phyloP scores from a whole-genome alignment of 106 monocot species.

The Apostasia ramifera region DNA sequence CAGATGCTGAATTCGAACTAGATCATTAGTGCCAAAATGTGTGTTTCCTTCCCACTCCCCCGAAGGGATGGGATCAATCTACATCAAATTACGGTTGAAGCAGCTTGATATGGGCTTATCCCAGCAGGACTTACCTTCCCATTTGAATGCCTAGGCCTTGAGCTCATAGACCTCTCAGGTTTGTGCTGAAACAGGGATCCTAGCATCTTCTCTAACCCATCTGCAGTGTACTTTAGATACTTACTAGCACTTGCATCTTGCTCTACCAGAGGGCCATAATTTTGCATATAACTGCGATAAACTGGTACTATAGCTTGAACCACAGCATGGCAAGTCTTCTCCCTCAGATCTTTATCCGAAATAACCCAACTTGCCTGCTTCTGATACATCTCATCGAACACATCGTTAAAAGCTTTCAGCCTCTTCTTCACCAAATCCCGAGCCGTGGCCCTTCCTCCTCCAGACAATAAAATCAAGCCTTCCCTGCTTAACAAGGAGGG shows the following conservation, averaged over 20 bases:
- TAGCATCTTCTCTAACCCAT: constrained; percentile 70
- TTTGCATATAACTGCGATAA: constrained; percentile 71
- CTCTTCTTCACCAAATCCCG: constrained; percentile 80
- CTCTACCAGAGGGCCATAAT: constrained; percentile 64
- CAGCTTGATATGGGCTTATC: neutral
- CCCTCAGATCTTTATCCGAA: constrained; percentile 70
- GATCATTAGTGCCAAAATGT: neutral
- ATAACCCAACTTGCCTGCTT: constrained; percentile 74
- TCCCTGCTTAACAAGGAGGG: constrained; percentile 61
- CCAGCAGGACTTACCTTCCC: neutral
- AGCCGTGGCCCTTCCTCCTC: constrained; percentile 76
- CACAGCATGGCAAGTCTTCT: constrained; percentile 36
- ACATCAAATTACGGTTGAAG: constrained; percentile 38
- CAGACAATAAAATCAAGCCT: constrained; percentile 73
- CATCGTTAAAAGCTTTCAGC: constrained; percentile 62
- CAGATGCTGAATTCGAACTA: no score
- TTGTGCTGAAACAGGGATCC: constrained; percentile 59
- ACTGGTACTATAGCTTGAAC: constrained; percentile 46
- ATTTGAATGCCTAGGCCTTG: constrained; percentile 44
- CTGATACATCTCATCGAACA: constrained; percentile 75
- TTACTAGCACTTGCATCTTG: constrained; percentile 54
- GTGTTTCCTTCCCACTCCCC: neutral
- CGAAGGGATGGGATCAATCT: no score
- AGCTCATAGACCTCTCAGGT: constrained; percentile 40
- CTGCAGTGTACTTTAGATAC: constrained; percentile 60